Conservation (phyloP, 2,329 filamentous ascomycete species). For the Hypoxylon sp. region DNA sequence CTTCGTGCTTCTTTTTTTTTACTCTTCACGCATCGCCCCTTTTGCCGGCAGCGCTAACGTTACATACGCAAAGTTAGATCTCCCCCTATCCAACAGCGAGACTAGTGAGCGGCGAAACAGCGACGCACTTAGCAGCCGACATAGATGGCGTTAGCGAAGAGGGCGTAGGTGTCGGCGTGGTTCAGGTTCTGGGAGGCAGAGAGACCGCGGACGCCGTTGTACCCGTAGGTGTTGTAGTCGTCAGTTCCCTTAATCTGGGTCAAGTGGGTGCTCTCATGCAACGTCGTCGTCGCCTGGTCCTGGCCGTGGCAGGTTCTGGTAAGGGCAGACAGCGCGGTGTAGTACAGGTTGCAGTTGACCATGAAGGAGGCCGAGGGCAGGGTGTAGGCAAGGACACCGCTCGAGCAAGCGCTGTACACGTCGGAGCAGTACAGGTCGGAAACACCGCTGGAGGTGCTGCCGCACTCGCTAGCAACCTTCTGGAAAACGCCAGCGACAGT, state of each 20-base stretch:
- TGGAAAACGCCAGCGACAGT: constrained; percentile 68
- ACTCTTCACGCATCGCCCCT: not conserved
- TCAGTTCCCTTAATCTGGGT: constrained; percentile 65
- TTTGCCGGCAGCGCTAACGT: not conserved
- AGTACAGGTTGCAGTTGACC: constrained; percentile 74
- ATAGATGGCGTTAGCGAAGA: constrained; percentile 57
- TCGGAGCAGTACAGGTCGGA: constrained; percentile 74
- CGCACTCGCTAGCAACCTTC: constrained; percentile 69
- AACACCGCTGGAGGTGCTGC: constrained; percentile 62
- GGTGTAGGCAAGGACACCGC: constrained; percentile 72
- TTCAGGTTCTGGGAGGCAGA: constrained; percentile 65
- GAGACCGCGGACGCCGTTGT: constrained; percentile 66
- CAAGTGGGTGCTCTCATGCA: constrained; percentile 77
- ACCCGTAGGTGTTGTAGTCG: constrained; percentile 48
- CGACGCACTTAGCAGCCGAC: constrained; percentile 57
- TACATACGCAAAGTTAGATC: constrained; percentile 14
- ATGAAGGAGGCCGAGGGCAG: constrained; percentile 68
- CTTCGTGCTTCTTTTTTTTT: constrained; percentile 13
- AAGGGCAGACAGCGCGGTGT: constrained; percentile 66
- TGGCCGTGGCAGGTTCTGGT: constrained; percentile 71
- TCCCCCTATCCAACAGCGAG: constrained; percentile 15
- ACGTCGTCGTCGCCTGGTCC: constrained; percentile 74
- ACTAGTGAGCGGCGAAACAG: not conserved
- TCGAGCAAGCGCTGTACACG: constrained; percentile 65
- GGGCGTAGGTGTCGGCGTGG: constrained; percentile 73